Evolutionary conservation across 805 yeast genomes (phyloP), one percentile per base, ranked within the genome.

Genomic region (Candida morakotiae): DNA sequence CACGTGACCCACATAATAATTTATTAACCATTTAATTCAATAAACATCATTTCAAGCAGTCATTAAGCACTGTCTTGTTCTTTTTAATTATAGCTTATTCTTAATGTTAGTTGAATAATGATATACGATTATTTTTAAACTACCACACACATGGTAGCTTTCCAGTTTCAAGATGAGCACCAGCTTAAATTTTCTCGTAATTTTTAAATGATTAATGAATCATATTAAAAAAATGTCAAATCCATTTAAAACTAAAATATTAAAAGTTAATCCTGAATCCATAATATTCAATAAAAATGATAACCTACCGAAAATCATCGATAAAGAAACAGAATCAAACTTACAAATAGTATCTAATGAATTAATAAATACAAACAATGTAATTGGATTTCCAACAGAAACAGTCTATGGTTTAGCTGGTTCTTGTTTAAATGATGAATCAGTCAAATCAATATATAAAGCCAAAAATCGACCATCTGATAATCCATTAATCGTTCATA

Each of bases 361-460:
- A 4, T 58, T 88, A 4, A 56, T 64, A 13, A 57, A 59, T 2
- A 64, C 81, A 0, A 55, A 71, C 26, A 66, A 78, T 19, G 87
- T 82, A 0, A 88, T 93, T 10, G 98, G 91, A 0, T 89, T 93
- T 51, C 98, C 98, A 2, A 87, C 98, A 0, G 98, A 93, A 55
- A 93, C 98, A 0, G 98, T 93, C 0, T 93, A 93, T 57, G 98
- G 98, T 0, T 69, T 93, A 1, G 98, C 96, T 0, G 98, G 93
- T 1, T 82, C 89, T 3, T 85, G 95, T 0, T 64, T 86, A 34
- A 71, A 69, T 37, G 87, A 87, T 37, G 77, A 75, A 4, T 75
- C 94, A 0, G 96, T 89, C 2, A 56, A 60, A 40, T 75, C 81
- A 31, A 93, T 93, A 8, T 93, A 88, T 57, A 68, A 60, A 18